phyloP scores from a whole-genome alignment of 768 basidiomycete species.

The Stropharia rugosoannulata region DNA sequence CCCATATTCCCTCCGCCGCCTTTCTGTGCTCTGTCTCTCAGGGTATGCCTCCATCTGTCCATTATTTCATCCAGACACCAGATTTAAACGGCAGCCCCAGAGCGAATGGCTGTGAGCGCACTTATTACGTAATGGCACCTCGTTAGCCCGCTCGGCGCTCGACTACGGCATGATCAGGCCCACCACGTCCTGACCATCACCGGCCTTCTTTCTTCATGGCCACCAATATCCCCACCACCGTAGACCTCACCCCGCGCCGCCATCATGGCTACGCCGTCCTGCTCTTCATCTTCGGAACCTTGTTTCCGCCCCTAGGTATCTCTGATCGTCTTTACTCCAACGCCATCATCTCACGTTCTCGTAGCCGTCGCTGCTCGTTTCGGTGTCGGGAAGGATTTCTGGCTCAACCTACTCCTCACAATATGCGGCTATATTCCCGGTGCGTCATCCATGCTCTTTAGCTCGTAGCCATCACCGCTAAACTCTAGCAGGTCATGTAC shows the following conservation, averaged over 20 bases:
- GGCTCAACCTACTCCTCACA: constrained; percentile 85
- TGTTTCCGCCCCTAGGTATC: constrained; percentile 89
- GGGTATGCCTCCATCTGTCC: not conserved
- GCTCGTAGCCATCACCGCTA: constrained; percentile 3
- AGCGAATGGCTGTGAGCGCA: too few relatives aligned
- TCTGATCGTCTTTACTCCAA: not conserved
- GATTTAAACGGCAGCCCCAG: too few relatives aligned
- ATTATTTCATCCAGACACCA: not conserved
- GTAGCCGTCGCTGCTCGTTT: constrained; percentile 92
- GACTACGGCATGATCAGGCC: not conserved
- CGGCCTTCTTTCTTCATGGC: constrained; percentile 22
- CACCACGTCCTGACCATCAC: not conserved
- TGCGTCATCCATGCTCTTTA: constrained; percentile 21
- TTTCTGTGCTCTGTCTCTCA: not conserved
- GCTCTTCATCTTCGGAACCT: constrained; percentile 84
- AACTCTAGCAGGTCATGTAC: constrained; percentile 65
- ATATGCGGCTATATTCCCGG: constrained; percentile 91
- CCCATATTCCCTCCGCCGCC: not conserved
- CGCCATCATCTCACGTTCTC: constrained; percentile 9
- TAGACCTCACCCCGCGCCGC: constrained; percentile 63
- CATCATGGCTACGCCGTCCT: constrained; percentile 82
- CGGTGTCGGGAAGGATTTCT: constrained; percentile 89
- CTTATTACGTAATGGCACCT: constrained; percentile 3
- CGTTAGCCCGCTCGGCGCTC: not conserved
- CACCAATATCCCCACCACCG: constrained; percentile 45